Base-by-base conservation (phyloP, 2,329 filamentous ascomycete genomes). In the Coniella lustricola region DNA sequence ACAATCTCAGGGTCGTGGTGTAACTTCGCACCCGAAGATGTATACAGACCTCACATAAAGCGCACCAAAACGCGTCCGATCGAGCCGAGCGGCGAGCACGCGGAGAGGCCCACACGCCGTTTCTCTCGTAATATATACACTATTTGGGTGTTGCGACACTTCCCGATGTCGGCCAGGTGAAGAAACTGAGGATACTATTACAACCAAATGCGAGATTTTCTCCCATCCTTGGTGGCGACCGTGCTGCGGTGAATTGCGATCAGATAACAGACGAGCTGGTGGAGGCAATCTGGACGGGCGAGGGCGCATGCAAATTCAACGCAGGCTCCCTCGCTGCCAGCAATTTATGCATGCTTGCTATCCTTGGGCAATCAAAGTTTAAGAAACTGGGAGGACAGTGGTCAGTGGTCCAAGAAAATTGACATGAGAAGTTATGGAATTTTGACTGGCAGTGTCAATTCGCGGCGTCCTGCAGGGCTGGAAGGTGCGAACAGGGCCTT, bases 41-140 rank as follows among this genome's bases (percentile, higher is more conserved):
- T 29, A 29, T 29, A 29, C 10, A 9, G 3, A 31, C 21, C n/a
- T 29, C 12, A 8, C 4, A 13, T 22, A 40, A 14, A n/a, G n/a
- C 21, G 25, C 21, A 16, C 8, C 9, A 18, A 33, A 9, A 18
- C 20, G 29, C 40, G 20, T 17, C 40, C 40, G 40, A 32, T 10
- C 40, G 40, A 32, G 40, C 40, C 40, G 40, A 42, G 25, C 40
- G 40, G 25, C 40, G 40, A 42, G 25, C 40, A 25, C 25, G 29
- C 40, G 40, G 20, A 33, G n/a, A 17, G 22, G 40, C n/a, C 3
- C 25, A 32, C n/a, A 7, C 25, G 39, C 22, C 25, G 25, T 40
- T 29, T n/a, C 20, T 10, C 21, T 29, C 37, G 37, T 25, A 3
- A 22, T n/a, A 21, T 21, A 20, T n/a, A 29, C 14, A 9, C 29